These are phyloP conservation scores for Candida succiphila DNA, from an alignment of 805 yeast genomes.

Conservation along the genomic window DNA sequence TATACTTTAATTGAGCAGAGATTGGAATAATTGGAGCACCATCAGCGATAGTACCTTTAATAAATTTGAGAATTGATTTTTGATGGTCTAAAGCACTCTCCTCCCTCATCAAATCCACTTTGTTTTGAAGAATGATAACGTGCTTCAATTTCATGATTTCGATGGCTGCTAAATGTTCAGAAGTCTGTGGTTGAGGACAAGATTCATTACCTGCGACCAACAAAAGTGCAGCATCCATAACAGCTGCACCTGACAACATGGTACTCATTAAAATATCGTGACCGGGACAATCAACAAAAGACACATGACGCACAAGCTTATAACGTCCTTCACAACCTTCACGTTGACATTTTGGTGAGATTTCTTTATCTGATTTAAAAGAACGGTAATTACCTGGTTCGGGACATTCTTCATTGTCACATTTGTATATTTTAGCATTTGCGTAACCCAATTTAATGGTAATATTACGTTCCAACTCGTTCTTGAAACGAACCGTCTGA, in stretches of 20 bases:
- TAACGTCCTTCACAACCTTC: conserved; percentile 87
- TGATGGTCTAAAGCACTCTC: conserved; percentile 94
- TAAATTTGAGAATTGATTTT: conserved; percentile 82
- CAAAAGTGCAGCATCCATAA: conserved; percentile 97
- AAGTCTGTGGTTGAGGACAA: conserved; percentile 99
- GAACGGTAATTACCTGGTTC: conserved; percentile 95
- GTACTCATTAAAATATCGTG: conserved; percentile 99
- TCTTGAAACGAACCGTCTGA: conserved; percentile 98
- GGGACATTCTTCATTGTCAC: conserved; percentile 77
- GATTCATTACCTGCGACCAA: conserved; percentile 97
- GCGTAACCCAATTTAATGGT: conserved; percentile 98
- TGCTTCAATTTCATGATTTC: conserved; percentile 98
- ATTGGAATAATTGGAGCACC: conserved; percentile 99
- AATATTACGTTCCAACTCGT: conserved; percentile 97
- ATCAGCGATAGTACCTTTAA: conserved; percentile 97
- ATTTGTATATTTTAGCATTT: conserved; percentile 94
- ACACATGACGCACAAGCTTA: conserved; percentile 87
- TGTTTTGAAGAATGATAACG: conserved; percentile 91
- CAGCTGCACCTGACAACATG: conserved; percentile 99
- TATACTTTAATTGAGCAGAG: conserved; percentile 96
- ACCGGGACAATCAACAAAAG: conserved; percentile 99
- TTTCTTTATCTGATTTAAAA: conserved; percentile 90
- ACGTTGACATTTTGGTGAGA: conserved; percentile 83
- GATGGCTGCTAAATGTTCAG: conserved; percentile 98
- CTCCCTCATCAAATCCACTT: conserved; percentile 97